phyloP scores from a whole-genome alignment of 305 asterid species.

The Andrographis paniculata region DNA sequence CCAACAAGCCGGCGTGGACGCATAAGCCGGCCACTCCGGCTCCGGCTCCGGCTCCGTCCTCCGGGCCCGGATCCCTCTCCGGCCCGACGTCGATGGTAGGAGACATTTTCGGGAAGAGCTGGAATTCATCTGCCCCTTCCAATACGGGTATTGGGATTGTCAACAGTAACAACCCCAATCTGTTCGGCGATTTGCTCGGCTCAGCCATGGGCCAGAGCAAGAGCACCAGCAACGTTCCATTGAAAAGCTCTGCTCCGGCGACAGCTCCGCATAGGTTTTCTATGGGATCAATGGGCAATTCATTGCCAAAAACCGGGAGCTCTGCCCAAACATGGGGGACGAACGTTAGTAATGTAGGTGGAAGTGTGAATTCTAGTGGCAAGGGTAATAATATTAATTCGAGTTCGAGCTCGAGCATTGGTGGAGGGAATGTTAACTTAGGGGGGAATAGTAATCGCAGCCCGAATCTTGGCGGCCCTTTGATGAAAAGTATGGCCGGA shows the following conservation, averaged over 20 bases:
- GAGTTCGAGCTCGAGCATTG: no score
- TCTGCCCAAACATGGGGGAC: slow-evolving; percentile 35
- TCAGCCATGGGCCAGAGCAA: slow-evolving; percentile 61
- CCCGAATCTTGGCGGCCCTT: slow-evolving; percentile 43
- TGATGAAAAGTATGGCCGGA: slow-evolving; percentile 50
- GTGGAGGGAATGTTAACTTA: slow-evolving; percentile 32
- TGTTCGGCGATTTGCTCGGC: slow-evolving; percentile 83
- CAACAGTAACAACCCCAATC: slow-evolving; percentile 64
- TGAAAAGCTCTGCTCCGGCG: slow-evolving; percentile 46
- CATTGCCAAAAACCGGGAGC: slow-evolving; percentile 49
- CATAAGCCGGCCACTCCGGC: slow-evolving; percentile 55
- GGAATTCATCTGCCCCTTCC: slow-evolving; percentile 49
- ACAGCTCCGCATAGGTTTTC: slow-evolving; percentile 37
- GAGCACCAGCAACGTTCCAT: slow-evolving; percentile 46
- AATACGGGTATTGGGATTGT: slow-evolving; percentile 37
- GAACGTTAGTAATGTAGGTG: slow-evolving; percentile 26
- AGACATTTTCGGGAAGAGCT: slow-evolving; percentile 77
- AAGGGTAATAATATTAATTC: slow-evolving; percentile 22
- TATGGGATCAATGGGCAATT: slow-evolving; percentile 60
- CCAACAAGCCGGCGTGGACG: slow-evolving; percentile 61
- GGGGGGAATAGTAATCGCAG: slow-evolving; percentile 31
- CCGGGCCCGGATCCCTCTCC: slow-evolving; percentile 43
- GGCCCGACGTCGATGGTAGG: slow-evolving; percentile 88
- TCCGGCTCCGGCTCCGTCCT: slow-evolving; percentile 26
- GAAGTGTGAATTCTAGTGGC: no score